Evolutionary conservation across 768 basidiomycete genomes (phyloP).

Genomic region (Cyathus striatus): DNA sequence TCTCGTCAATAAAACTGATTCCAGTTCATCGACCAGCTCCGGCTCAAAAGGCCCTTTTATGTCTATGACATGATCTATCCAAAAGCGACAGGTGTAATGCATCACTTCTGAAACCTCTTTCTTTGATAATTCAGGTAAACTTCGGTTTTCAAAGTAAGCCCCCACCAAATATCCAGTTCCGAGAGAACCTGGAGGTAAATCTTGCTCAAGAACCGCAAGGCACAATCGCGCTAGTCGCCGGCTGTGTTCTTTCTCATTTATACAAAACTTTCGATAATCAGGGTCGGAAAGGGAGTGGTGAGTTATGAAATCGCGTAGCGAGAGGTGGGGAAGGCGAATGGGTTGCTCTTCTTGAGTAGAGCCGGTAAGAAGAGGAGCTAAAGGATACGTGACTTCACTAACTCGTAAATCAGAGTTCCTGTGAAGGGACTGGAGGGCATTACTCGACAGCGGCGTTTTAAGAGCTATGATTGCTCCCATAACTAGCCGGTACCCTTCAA

Average conservation of each 20-base stretch:
- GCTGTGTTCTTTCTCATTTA: conserved; percentile 2
- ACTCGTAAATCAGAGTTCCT: conserved; percentile 2
- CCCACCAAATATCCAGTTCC: neutral
- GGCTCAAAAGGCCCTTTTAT: neutral
- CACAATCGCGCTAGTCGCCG: conserved; percentile 3
- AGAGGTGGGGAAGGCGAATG: neutral
- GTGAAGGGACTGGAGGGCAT: conserved; percentile 8
- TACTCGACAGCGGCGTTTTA: conserved; percentile 3
- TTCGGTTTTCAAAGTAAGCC: neutral
- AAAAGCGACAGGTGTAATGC: neutral
- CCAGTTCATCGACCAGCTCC: neutral
- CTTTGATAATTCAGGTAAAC: neutral
- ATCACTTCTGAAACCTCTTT: neutral
- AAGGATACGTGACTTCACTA: neutral
- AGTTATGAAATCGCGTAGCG: neutral
- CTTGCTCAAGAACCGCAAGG: conserved; percentile 3
- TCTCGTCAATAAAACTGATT: neutral
- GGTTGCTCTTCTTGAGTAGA: neutral
- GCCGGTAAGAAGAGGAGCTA: neutral
- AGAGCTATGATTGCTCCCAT: conserved; percentile 6
- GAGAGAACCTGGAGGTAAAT: neutral
- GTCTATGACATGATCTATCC: neutral
- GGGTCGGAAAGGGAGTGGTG: neutral
- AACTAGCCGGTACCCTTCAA: conserved; percentile 7
- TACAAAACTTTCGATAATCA: neutral